Base-by-base conservation (phyloP, 164 flowering plant species). In the Chimonanthus praecox region DNA sequence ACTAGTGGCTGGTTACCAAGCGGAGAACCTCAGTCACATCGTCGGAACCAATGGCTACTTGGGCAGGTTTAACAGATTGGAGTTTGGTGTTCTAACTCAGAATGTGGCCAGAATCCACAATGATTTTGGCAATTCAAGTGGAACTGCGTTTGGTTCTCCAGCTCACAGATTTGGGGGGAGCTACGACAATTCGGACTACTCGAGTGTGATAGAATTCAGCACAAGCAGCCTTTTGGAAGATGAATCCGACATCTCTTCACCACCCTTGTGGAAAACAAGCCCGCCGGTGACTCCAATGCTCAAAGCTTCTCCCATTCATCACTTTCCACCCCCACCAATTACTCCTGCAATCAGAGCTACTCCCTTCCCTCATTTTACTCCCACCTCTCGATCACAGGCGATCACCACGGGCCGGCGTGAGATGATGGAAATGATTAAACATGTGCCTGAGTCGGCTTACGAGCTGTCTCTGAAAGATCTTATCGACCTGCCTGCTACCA, bases 391-490 rank as follows among this genome's bases (percentile, higher is more conserved):
- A 33, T 64, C 77, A 1, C 85, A 81, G 50, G 87, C 75, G 4
- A 89, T 91, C 21, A 88, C 79, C 7, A 81, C 84, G 70, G 90
- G 89, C 8, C 83, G 84, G 79, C 76, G 60, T 68, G 89, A 90
- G 81, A 83, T 92, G 44, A 90, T 92, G 95, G 88, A 88, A 74
- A 86, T 89, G 90, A 74, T 92, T 46, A 74, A 74, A 58, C 75
- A 83, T 83, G 80, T 92, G 85, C 90, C 97, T 2, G 97, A 92
- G 74, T 83, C 88, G 0, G 76, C 80, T 6, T 88, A 88, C 48
- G 97, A 92, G 80, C 90, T 92, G 58, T 89, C 97, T 2, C 70
- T 92, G 45, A 84, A 79, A 73, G 97, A 92, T 80, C 78, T 90
- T 1, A 90, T 92, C 4, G 95, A 86, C 58, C 47, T 45, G 49